Conservation (phyloP, 352 stramenopile species). For the Phytopythium montanum region DNA sequence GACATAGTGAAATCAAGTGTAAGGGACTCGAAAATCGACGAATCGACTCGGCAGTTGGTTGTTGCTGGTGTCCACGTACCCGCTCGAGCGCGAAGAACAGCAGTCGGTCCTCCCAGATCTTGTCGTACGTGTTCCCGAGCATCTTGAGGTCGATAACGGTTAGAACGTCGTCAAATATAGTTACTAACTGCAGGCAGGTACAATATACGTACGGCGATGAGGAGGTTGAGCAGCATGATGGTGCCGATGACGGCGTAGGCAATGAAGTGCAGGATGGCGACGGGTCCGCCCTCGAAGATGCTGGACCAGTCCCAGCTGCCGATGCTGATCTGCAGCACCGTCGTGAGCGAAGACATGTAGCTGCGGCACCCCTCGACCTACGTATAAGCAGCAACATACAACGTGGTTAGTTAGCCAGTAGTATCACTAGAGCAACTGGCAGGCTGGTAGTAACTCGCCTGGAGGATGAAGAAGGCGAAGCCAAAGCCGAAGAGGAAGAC, state of each 20-base stretch:
- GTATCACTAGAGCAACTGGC: background rate
- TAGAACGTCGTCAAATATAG: too few species aligned
- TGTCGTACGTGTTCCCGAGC: slow-evolving; percentile 84
- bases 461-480: slow-evolving; percentile 82
- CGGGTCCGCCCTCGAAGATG: slow-evolving; percentile 64
- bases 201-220: slow-evolving; percentile 52
- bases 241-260: slow-evolving; percentile 71
- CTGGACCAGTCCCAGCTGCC: slow-evolving; percentile 73
- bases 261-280: slow-evolving; percentile 72
- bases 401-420: background rate
- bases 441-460: slow-evolving; percentile 16
- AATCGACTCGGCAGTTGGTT: background rate
- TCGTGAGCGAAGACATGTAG: slow-evolving; percentile 52
- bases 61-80: slow-evolving; percentile 17
- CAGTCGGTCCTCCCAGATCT: slow-evolving; percentile 78
- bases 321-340: slow-evolving; percentile 69
- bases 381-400: background rate
- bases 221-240: slow-evolving; percentile 80
- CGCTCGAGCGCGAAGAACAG: slow-evolving; percentile 80
- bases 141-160: slow-evolving; percentile 38
- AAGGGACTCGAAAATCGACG: background rate
- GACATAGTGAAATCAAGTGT: background rate
- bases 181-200: background rate
- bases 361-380: slow-evolving; percentile 70
- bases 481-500: slow-evolving; percentile 72